Percentiles rank a stretch among this genome's conserved stretches.
Evolutionary conservation across 1,139 yeast genomes (phyloP).

Genomic region (Protomyces gravidus): DNA sequence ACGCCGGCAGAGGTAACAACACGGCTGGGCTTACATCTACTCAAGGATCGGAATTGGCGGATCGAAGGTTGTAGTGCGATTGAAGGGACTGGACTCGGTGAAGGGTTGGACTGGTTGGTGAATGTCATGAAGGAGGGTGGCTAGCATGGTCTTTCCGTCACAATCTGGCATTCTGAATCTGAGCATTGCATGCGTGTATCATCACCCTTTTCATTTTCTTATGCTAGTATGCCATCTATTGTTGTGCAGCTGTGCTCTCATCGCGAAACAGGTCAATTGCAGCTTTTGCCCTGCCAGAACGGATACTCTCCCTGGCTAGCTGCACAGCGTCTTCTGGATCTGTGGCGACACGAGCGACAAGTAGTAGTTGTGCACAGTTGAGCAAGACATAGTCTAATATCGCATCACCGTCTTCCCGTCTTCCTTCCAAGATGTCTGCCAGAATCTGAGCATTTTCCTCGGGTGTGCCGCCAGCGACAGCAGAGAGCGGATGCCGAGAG

Average conservation of each 20-base stretch:
- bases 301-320: conserved; percentile 64
- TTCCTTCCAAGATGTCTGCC: conserved; percentile 47
- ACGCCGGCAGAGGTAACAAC: conserved; percentile 92
- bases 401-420: conserved; percentile 55
- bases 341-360: conserved; percentile 62
- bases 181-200: neutral
- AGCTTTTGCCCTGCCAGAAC: conserved; percentile 58
- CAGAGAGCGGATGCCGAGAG: conserved; percentile 61
- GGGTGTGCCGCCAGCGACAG: conserved; percentile 83
- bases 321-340: conserved; percentile 74
- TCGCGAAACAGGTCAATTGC: conserved; percentile 57
- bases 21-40: conserved; percentile 74
- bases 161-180: too few species aligned
- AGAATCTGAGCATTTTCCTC: conserved; percentile 69
- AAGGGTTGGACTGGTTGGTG: conserved; percentile 91
- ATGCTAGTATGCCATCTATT: too few species aligned
- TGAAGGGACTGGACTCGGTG: conserved; percentile 74
- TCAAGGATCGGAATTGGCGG: conserved; percentile 96
- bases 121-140: conserved; percentile 79
- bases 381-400: conserved; percentile 78
- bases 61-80: conserved; percentile 95
- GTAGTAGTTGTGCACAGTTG: conserved; percentile 83
- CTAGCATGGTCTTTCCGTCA: neutral
- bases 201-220: too few species aligned
- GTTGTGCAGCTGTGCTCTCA: conserved; percentile 44